Evolutionary conservation across 106 monocot species (phyloP).

Genomic region (Platanthera guangdongensis): DNA sequence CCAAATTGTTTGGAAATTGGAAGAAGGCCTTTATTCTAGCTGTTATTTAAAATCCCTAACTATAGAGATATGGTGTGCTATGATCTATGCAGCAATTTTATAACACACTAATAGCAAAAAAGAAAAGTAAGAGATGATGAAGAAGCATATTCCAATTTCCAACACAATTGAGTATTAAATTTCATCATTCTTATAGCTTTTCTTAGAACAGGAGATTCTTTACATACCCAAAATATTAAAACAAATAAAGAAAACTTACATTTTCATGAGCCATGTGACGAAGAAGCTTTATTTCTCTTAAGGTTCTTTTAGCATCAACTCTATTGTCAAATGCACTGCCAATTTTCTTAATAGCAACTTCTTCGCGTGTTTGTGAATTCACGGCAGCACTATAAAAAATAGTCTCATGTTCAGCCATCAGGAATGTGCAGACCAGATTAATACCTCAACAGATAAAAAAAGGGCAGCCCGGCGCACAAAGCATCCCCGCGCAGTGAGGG

Average conservation of each 20-base stretch:
- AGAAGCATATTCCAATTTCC: not conserved
- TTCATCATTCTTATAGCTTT: not conserved
- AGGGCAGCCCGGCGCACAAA: no score
- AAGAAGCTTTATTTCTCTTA: slow-evolving; percentile 73
- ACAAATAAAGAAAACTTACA: slow-evolving; percentile 9
- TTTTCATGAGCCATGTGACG: slow-evolving; percentile 65
- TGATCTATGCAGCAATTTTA: not conserved
- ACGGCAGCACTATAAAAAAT: slow-evolving; percentile 47
- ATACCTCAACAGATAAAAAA: not conserved
- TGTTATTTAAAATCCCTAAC: not conserved
- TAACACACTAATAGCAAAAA: not conserved
- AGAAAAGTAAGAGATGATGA: not conserved
- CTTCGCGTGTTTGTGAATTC: slow-evolving; percentile 58
- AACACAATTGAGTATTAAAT: not conserved
- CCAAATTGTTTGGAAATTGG: not conserved
- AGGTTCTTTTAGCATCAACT: slow-evolving; percentile 68
- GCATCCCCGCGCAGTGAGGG: no score
- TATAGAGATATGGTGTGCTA: not conserved
- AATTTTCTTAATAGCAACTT: slow-evolving; percentile 79
- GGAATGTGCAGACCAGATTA: not conserved
- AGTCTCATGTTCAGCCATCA: slow-evolving; percentile 4
- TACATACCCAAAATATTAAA: not conserved
- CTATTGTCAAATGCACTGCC: slow-evolving; percentile 70
- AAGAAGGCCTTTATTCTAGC: not conserved
- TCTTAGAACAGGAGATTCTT: not conserved